Percentiles rank a stretch among this genome's conserved stretches.
Conservation (phyloP, 2,329 filamentous ascomycete genomes). For the Aspergillus fischeri region DNA sequence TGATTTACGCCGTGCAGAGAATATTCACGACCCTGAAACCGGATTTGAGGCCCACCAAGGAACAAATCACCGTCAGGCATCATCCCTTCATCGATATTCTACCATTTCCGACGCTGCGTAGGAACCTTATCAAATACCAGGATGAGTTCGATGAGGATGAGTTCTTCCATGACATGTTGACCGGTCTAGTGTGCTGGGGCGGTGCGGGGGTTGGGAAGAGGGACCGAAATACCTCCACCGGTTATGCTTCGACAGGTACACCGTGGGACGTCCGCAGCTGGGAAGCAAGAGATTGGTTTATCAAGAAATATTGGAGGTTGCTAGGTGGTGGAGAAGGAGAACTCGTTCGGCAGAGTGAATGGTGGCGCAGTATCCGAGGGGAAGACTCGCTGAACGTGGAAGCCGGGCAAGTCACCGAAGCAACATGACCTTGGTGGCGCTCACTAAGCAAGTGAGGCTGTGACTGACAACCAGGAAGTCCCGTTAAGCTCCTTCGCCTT, state of each 20-base stretch:
- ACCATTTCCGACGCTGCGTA: slow-evolving; percentile 16
- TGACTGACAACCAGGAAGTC: too few species aligned
- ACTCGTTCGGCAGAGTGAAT: slow-evolving; percentile 24
- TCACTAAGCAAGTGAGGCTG: too few species aligned
- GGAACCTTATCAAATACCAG: slow-evolving; percentile 12
- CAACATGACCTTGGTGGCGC: too few species aligned
- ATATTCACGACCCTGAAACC: slow-evolving; percentile 16
- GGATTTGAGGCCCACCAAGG: slow-evolving; percentile 15
- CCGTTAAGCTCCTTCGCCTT: too few species aligned
- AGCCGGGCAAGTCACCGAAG: neutral
- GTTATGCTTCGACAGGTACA: slow-evolving; percentile 28
- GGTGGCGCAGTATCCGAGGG: slow-evolving; percentile 18
- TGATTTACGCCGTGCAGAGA: slow-evolving; percentile 10
- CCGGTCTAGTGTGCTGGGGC: slow-evolving; percentile 18
- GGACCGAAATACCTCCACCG: slow-evolving; percentile 12
- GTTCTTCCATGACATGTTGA: slow-evolving; percentile 13
- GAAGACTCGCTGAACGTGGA: slow-evolving; percentile 12
- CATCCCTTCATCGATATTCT: slow-evolving; percentile 18
- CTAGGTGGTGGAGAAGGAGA: slow-evolving; percentile 37
- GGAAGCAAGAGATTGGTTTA: slow-evolving; percentile 44
- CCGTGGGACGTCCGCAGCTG: slow-evolving; percentile 45
- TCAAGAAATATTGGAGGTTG: slow-evolving; percentile 40
- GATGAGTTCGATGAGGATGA: slow-evolving; percentile 15
- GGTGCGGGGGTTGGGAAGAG: slow-evolving; percentile 10
- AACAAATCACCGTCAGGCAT: slow-evolving; percentile 18